Evolutionary conservation across 495 filamentous ascomycete species (phyloP).

Genomic region (Penicillium macrosclerotiorum): DNA sequence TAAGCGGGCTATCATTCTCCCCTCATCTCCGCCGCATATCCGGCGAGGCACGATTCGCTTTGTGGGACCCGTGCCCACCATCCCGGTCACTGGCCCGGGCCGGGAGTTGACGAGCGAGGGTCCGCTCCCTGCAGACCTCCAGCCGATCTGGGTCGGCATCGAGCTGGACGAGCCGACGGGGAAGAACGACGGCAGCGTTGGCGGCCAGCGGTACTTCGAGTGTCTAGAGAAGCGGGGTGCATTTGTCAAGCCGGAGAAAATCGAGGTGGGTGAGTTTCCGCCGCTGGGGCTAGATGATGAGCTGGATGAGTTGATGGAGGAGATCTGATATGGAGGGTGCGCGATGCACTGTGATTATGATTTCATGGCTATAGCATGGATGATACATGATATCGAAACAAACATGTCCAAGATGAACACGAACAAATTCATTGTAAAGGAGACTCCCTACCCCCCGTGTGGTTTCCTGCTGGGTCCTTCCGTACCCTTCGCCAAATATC

Average conservation of each 20-base stretch:
- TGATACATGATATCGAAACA: not conserved
- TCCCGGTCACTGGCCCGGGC: slow-evolving; percentile 56
- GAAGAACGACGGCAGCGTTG: slow-evolving; percentile 85
- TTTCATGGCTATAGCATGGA: not conserved
- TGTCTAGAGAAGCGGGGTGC: slow-evolving; percentile 71
- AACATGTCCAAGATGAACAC: too few relatives aligned
- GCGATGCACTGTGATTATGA: not conserved
- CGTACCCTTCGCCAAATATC: slow-evolving; percentile 10
- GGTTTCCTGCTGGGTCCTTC: not conserved
- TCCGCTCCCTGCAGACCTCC: slow-evolving; percentile 26
- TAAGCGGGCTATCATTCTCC: slow-evolving; percentile 41
- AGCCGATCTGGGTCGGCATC: slow-evolving; percentile 81
- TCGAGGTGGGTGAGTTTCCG: slow-evolving; percentile 86
- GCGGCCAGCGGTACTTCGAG: slow-evolving; percentile 74
- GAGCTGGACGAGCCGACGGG: slow-evolving; percentile 83
- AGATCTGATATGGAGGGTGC: slow-evolving; percentile 54
- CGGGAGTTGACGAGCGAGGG: slow-evolving; percentile 18
- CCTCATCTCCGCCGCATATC: slow-evolving; percentile 53
- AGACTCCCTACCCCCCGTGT: not conserved
- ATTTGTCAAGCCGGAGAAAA: slow-evolving; percentile 85
- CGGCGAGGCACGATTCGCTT: slow-evolving; percentile 82
- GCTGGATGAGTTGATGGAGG: slow-evolving; percentile 81
- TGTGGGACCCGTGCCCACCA: slow-evolving; percentile 77
- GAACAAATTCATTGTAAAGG: slow-evolving; percentile 1
- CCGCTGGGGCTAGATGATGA: slow-evolving; percentile 52